These are phyloP conservation scores for Asterionellopsis glacialis DNA, from an alignment of 108 stramenopile genomes.

Conservation along the genomic window DNA sequence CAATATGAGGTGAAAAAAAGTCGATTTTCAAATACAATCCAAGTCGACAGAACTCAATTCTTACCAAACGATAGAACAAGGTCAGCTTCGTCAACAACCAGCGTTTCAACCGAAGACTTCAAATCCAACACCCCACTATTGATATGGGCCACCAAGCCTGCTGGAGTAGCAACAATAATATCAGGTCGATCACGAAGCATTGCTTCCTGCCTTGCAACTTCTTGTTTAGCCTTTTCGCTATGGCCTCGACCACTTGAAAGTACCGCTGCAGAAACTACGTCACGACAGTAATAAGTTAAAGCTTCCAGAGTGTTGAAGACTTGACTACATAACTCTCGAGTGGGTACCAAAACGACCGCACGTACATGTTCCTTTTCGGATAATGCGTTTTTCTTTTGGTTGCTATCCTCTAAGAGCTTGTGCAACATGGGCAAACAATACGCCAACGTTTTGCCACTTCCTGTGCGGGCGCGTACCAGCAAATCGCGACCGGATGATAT, in stretches of 20 bases:
- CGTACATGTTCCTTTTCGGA: constrained; percentile 28
- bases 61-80: constrained; percentile 86
- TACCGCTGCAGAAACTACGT: constrained; percentile 67
- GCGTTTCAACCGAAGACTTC: constrained; percentile 66
- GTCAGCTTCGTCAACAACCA: constrained; percentile 99
- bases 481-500: constrained; percentile 87
- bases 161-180: constrained; percentile 74
- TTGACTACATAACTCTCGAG: constrained; percentile 94
- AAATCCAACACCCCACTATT: constrained; percentile 42
- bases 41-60: constrained; percentile 16
- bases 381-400: constrained; percentile 14
- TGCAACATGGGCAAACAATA: constrained; percentile 92
- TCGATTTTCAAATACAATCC: not conserved
- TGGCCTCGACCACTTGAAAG: constrained; percentile 49
- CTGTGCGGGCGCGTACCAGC: constrained; percentile 91
- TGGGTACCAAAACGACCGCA: constrained; percentile 94
- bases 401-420: constrained; percentile 73
- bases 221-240: constrained; percentile 35
- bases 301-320: constrained; percentile 57
- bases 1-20: not conserved
- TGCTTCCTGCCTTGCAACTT: constrained; percentile 60
- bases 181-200: constrained; percentile 75
- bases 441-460: constrained; percentile 96
- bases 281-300: constrained; percentile 91
- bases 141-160: constrained; percentile 70